These are phyloP conservation scores for Physcomitrium patens DNA, from an alignment of 225 moss, liverwort and hornwort genomes.

Conservation along the genomic window DNA sequence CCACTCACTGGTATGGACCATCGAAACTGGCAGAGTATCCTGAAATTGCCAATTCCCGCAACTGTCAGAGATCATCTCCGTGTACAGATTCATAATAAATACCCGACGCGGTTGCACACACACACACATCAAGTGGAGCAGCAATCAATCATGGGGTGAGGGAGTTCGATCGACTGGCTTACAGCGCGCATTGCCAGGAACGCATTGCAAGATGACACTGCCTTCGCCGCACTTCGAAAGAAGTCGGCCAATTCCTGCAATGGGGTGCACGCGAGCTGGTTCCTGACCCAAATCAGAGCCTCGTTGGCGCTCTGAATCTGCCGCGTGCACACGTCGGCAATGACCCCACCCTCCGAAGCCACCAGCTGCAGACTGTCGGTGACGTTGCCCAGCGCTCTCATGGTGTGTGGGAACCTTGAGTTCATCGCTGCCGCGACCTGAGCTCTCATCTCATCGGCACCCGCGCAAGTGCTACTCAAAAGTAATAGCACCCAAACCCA, in stretches of 20 bases:
- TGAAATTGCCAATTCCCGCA: conserved; percentile 7
- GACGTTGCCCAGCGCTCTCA: conserved; percentile 28
- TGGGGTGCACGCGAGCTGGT: conserved; percentile 8
- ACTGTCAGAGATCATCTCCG: no score
- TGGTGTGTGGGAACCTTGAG: conserved; percentile 4
- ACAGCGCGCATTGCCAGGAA: conserved; percentile 42
- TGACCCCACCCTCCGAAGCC: conserved; percentile 24
- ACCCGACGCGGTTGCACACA: no score
- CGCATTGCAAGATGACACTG: conserved; percentile 23
- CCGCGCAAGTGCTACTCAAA: no score
- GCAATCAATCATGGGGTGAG: neutral
- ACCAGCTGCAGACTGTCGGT: conserved; percentile 21
- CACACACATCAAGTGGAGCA: neutral
- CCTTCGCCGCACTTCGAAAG: conserved; percentile 34
- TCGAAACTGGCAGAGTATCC: conserved; percentile 36
- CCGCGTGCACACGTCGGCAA: conserved; percentile 32
- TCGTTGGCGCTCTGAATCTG: conserved; percentile 42
- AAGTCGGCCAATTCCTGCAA: conserved; percentile 19
- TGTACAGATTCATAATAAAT: no score
- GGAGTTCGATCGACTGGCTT: neutral
- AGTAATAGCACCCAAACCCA: no score
- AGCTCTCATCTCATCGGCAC: no score
- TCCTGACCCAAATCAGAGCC: conserved; percentile 32
- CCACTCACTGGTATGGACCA: conserved; percentile 21
- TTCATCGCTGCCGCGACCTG: neutral